These are phyloP conservation scores for Crotalaria pallida DNA, from an alignment of 306 rosid genomes.

Conservation along the genomic window DNA sequence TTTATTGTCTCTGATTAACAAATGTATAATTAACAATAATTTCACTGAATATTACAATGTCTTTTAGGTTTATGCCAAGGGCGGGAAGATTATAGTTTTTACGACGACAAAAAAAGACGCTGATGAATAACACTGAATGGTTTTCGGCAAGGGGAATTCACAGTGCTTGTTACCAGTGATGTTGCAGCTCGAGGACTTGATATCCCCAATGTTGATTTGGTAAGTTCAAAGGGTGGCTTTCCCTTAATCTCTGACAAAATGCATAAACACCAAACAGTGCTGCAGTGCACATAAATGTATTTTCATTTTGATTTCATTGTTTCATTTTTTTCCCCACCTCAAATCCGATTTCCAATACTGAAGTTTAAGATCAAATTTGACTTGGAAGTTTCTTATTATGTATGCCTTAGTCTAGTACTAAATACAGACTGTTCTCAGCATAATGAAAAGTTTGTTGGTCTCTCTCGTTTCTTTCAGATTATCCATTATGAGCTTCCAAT, in stretches of 20 bases:
- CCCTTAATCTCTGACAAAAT: neutral
- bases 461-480: constrained; percentile 41
- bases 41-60: constrained; percentile 20
- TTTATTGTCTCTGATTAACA: neutral
- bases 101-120: constrained; percentile 96
- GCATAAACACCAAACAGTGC: neutral
- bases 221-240: constrained; percentile 30
- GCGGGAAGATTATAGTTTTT: constrained; percentile 97
- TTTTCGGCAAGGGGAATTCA: constrained; percentile 96
- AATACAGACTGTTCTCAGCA: constrained; percentile 17
- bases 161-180: constrained; percentile 97
- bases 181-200: constrained; percentile 99
- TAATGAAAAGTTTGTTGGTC: constrained; percentile 6
- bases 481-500: constrained; percentile 99
- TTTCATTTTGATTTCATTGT: neutral
- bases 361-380: constrained; percentile 16
- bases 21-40: neutral
- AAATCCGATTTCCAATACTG: neutral
- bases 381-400: constrained; percentile 13
- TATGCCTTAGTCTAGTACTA: constrained; percentile 3
- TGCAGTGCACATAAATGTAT: neutral
- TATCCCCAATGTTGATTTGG: constrained; percentile 97
- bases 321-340: neutral
- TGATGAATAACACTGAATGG: constrained; percentile 96
- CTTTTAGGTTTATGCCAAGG: constrained; percentile 91